Conservation (phyloP, 2,329 filamentous ascomycete species). For the Epichloe brachyelytri region DNA sequence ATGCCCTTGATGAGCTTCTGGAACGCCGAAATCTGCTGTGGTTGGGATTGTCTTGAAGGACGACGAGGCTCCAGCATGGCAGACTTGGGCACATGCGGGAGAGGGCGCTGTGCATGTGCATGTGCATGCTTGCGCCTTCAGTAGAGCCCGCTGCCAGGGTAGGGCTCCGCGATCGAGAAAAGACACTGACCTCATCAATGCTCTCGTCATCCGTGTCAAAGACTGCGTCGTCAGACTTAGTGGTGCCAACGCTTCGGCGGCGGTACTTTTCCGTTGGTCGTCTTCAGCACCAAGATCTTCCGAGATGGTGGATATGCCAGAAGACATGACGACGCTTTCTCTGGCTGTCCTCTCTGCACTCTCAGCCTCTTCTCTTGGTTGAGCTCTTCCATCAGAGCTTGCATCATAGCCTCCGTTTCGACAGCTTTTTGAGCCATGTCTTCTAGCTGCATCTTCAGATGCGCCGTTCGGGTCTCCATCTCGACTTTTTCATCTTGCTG, state of each 20-base stretch:
- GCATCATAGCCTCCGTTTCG: constrained; percentile 40
- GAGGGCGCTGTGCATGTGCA: neutral
- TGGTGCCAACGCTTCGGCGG: constrained; percentile 30
- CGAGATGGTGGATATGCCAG: constrained; percentile 30
- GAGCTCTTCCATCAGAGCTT: constrained; percentile 36
- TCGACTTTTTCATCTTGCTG: constrained; percentile 44
- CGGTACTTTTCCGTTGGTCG: constrained; percentile 30
- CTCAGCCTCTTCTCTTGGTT: constrained; percentile 36
- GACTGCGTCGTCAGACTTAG: constrained; percentile 27
- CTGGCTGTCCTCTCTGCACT: constrained; percentile 24
- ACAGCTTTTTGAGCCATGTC: constrained; percentile 40
- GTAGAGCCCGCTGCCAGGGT: constrained; percentile 26
- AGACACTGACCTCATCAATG: constrained; percentile 41
- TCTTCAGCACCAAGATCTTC: constrained; percentile 44
- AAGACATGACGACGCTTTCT: constrained; percentile 16
- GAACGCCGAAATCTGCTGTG: constrained; percentile 21
- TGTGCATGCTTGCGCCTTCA: neutral
- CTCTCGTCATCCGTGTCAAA: constrained; percentile 41
- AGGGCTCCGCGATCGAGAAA: constrained; percentile 47
- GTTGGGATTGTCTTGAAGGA: constrained; percentile 23
- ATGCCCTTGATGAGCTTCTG: constrained; percentile 31
- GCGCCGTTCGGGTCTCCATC: constrained; percentile 35
- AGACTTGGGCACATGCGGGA: constrained; percentile 12
- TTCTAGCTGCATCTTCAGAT: constrained; percentile 47
- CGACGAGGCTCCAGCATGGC: constrained; percentile 14